Evolutionary conservation across 1,284 basidiomycete species (phyloP).

Genomic region (Coniferiporia weirii): DNA sequence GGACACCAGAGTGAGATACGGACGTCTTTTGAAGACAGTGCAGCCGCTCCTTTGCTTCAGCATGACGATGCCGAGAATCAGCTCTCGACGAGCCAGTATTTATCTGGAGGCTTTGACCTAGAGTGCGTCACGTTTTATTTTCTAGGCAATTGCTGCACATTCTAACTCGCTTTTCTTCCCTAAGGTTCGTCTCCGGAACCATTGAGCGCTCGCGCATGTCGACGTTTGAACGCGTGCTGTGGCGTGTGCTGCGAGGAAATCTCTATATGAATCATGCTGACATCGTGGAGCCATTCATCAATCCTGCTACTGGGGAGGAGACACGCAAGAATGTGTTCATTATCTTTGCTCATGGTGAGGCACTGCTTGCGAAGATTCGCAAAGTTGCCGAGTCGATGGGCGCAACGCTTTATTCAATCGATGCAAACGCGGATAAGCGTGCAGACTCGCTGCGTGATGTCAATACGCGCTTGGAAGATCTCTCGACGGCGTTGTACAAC

Average conservation of each 20-base stretch:
- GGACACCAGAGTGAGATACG: conserved; percentile 76
- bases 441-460: conserved; percentile 88
- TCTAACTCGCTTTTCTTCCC: conserved; percentile 9
- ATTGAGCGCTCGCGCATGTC: conserved; percentile 91
- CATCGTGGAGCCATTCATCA: conserved; percentile 90
- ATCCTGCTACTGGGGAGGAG: conserved; percentile 76
- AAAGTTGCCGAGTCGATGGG: conserved; percentile 99
- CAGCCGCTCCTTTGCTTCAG: conserved; percentile 80
- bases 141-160: background rate
- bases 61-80: conserved; percentile 83
- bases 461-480: conserved; percentile 85
- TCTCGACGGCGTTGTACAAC: conserved; percentile 87
- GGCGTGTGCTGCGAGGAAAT: conserved; percentile 97
- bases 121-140: conserved; percentile 50
- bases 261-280: conserved; percentile 99
- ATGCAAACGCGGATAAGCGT: conserved; percentile 90
- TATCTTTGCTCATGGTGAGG: conserved; percentile 97
- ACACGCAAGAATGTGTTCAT: conserved; percentile 99
- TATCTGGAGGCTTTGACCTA: conserved; percentile 60
- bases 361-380: conserved; percentile 93
- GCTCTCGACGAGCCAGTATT: conserved; percentile 48
- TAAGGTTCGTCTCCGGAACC: conserved; percentile 91
- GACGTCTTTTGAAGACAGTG: conserved; percentile 88
- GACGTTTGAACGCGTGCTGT: conserved; percentile 95
- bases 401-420: conserved; percentile 94